phyloP scores from a whole-genome alignment of 2,329 filamentous ascomycete genomes.

The Pseudogymnoascus destructans region DNA sequence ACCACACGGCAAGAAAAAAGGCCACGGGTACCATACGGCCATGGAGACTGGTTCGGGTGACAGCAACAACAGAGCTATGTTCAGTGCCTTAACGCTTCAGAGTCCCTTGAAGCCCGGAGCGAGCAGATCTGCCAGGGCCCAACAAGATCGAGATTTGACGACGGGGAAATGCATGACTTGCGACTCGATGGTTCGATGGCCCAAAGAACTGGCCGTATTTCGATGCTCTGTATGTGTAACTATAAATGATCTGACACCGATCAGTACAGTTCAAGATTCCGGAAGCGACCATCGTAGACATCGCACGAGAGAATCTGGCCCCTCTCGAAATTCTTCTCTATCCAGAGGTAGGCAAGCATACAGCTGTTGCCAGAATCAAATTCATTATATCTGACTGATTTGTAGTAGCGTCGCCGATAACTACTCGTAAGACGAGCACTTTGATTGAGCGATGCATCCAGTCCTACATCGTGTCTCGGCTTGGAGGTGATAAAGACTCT shows the following conservation, averaged over 20 bases:
- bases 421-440: slow-evolving; percentile 43
- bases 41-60: slow-evolving; percentile 35
- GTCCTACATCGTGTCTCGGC: slow-evolving; percentile 33
- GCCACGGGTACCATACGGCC: slow-evolving; percentile 28
- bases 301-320: background rate
- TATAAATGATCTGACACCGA: slow-evolving; percentile 61
- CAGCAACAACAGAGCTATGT: slow-evolving; percentile 28
- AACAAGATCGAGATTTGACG: slow-evolving; percentile 42
- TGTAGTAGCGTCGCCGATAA: slow-evolving; percentile 37
- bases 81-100: slow-evolving; percentile 12
- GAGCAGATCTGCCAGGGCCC: slow-evolving; percentile 25
- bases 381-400: slow-evolving; percentile 7
- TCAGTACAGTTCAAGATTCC: background rate
- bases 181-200: slow-evolving; percentile 68
- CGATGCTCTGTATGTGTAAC: slow-evolving; percentile 74
- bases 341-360: background rate
- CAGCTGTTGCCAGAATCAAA: background rate
- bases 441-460: slow-evolving; percentile 43
- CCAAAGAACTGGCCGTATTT: slow-evolving; percentile 57
- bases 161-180: slow-evolving; percentile 78
- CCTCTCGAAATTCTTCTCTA: background rate
- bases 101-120: slow-evolving; percentile 17
- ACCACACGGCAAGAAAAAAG: slow-evolving; percentile 48
- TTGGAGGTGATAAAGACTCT: slow-evolving; percentile 25
- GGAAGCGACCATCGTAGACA: background rate